Evolutionary conservation across 139 green algal species (phyloP).

Genomic region (Chlorella sp.): DNA sequence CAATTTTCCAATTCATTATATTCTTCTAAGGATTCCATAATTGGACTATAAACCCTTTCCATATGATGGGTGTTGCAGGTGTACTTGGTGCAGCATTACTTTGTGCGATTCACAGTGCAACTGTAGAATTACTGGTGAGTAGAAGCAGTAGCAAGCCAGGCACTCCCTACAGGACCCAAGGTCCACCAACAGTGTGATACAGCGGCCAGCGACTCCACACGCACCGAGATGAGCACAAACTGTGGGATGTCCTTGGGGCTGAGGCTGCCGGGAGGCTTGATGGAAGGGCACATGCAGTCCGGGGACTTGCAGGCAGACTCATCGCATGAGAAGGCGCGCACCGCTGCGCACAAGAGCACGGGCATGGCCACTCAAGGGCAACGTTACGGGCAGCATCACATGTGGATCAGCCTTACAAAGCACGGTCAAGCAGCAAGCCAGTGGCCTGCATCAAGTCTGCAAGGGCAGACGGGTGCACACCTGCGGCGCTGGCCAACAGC

Average conservation of each 20-base stretch:
- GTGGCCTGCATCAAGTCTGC: too few relatives aligned
- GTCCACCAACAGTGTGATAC: background rate
- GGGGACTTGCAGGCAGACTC: constrained; percentile 16
- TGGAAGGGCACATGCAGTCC: constrained; percentile 34
- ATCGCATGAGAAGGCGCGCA: constrained; percentile 28
- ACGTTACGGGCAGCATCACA: too few relatives aligned
- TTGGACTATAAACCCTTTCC: too few relatives aligned
- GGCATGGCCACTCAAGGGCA: background rate
- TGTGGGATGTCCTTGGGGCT: constrained; percentile 20
- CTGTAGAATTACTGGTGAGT: too few relatives aligned
- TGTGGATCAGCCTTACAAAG: too few relatives aligned
- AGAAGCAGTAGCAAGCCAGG: background rate
- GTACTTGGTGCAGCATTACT: too few relatives aligned
- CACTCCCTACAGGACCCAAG: background rate
- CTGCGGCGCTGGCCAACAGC: constrained; percentile 12
- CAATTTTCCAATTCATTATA: too few relatives aligned
- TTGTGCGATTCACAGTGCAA: too few relatives aligned
- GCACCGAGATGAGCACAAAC: constrained; percentile 47
- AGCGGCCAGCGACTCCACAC: background rate
- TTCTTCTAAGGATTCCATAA: too few relatives aligned
- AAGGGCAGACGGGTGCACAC: background rate
- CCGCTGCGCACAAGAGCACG: background rate
- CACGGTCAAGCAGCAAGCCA: too few relatives aligned
- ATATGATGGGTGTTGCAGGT: background rate
- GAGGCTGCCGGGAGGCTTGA: constrained; percentile 30